Percentiles rank a stretch among this genome's conserved stretches.
Conservation (phyloP, 306 rosid genomes). For the Acacia melanoxylon region DNA sequence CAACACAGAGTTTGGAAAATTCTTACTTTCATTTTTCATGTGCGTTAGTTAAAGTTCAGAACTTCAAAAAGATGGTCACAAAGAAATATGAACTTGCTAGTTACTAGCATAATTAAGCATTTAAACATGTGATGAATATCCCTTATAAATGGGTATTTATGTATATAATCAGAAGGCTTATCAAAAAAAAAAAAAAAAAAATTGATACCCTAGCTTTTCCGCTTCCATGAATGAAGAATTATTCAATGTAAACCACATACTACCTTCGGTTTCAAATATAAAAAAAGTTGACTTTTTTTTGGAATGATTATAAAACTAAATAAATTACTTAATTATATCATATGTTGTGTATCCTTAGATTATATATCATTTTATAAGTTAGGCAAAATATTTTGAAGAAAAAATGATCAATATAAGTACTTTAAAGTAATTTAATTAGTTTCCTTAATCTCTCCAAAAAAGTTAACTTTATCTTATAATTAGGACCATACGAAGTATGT, state of each 20-base stretch:
- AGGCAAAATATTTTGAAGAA: too few species aligned
- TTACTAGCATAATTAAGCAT: background rate
- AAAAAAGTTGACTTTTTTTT: too few species aligned
- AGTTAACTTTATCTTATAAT: too few species aligned
- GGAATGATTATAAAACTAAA: too few species aligned
- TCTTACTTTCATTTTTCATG: background rate
- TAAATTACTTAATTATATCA: too few species aligned
- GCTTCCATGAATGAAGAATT: background rate
- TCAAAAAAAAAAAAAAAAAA: background rate
- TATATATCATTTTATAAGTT: too few species aligned
- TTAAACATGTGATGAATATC: slow-evolving; percentile 2
- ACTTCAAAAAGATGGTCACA: background rate
- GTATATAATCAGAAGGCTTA: background rate
- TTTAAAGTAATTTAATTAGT: too few species aligned
- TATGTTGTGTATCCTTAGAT: too few species aligned
- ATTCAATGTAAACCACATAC: background rate
- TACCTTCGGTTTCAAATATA: too few species aligned
- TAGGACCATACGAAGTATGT: too few species aligned
- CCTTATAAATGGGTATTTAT: background rate
- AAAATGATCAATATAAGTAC: too few species aligned
- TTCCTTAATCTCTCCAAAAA: too few species aligned
- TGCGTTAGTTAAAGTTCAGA: background rate
- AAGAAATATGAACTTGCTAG: background rate
- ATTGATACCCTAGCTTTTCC: background rate
- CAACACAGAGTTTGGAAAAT: background rate